Evolutionary conservation across 192 early-diverging fungal species (phyloP), one percentile per base, ranked within the genome.

Genomic region (Podila clonocystis): DNA sequence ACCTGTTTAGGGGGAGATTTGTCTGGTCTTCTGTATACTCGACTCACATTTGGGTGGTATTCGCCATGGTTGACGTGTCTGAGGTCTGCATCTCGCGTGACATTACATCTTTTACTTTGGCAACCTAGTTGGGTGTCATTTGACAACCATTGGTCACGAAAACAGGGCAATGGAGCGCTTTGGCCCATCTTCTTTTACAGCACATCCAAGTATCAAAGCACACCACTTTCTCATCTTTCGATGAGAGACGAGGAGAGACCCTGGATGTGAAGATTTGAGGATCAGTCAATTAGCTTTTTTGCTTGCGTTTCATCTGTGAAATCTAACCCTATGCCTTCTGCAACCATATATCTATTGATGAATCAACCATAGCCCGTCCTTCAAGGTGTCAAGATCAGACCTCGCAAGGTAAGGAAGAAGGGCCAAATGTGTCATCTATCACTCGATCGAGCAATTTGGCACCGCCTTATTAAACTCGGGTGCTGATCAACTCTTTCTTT

Each of bases 361-460:
- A 6, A 31, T 1, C 22, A 19, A 5, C 31, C 19, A 5, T 59
- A 80, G 77, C 89, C 89, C 70, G 83, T 87, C 84, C 87, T 90
- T 82, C 83, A 90, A 88, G 89, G 89, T 89, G 89, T 87, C 73
- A 90, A 85, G 78, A 90, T 90, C 85, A 90, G 87, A 85, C 84
- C 85, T 73, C 87, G 87, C 87, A 90, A 90, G 83, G 89, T 90
- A 82, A 63, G 34, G 62, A 70, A 50, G 20, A 20, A 31, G 52
- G 19, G 29, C 28, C 13, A 61, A 19, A 29, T 15, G 34, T 9
- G 8, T 36, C 34, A 45, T 45, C 2, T 45, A 45, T 45, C 41
- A 45, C 3, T 45, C 13, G 41, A 45, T 45, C 13, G 13, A 15
- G 41, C 41, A 45, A 45, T 45, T 45, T 15, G 41, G 41, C 41